Conservation (phyloP, 2,329 filamentous ascomycete genomes). For the Penicillium sclerotiorum region DNA sequence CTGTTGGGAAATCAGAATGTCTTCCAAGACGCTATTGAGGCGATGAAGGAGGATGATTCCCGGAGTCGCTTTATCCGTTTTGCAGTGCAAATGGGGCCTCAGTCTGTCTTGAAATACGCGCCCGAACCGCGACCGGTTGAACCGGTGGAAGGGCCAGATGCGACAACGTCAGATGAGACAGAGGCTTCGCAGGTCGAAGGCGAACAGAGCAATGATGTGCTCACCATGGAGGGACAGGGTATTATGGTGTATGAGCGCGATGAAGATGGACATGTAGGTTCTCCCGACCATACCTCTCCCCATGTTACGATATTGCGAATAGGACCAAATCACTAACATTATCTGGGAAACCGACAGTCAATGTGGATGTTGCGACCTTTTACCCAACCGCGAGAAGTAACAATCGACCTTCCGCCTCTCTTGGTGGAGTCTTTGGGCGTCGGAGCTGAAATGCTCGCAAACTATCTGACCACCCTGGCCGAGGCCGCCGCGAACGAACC, state of each 20-base stretch:
- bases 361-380: constrained; percentile 99
- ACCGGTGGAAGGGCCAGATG: constrained; percentile 10
- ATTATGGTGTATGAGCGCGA: constrained; percentile 97
- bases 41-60: constrained; percentile 90
- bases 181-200: constrained; percentile 44
- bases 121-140: constrained; percentile 35
- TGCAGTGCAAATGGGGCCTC: constrained; percentile 67
- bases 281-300: neutral
- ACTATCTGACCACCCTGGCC: constrained; percentile 86
- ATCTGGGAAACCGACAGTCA: constrained; percentile 59
- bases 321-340: neutral
- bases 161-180: constrained; percentile 14
- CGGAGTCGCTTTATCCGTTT: constrained; percentile 89
- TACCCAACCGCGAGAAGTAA: constrained; percentile 84
- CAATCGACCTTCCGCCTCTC: constrained; percentile 86
- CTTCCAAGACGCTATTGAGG: constrained; percentile 82
- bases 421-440: constrained; percentile 93
- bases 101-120: constrained; percentile 63
- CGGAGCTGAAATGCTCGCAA: constrained; percentile 90
- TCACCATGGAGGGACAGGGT: constrained; percentile 91
- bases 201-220: constrained; percentile 52
- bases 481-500: constrained; percentile 78
- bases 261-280: constrained; percentile 79
- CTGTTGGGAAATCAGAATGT: constrained; percentile 77
- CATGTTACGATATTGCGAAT: neutral